These are phyloP conservation scores for Leishmania gerbilli DNA, from an alignment of 208 protist genomes.

Conservation along the genomic window DNA sequence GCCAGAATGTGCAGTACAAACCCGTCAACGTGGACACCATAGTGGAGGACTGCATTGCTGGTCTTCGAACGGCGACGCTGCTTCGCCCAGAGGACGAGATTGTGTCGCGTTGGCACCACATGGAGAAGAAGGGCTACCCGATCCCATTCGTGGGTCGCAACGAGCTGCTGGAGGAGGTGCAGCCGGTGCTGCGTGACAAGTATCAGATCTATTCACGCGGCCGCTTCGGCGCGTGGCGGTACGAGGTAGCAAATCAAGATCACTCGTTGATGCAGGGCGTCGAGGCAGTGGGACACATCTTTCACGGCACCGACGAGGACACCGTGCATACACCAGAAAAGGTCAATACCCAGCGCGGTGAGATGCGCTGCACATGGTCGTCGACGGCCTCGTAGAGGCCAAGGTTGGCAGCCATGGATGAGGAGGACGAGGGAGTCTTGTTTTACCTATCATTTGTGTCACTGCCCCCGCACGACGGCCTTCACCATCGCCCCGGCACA, in stretches of 20 bases:
- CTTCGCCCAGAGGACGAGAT: constrained; percentile 47
- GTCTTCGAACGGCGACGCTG: constrained; percentile 41
- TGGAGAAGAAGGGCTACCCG: constrained; percentile 76
- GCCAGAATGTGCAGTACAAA: constrained; percentile 25
- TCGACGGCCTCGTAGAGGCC: not conserved
- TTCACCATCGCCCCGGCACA: not conserved
- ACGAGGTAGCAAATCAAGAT: constrained; percentile 80
- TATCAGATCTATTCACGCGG: constrained; percentile 62
- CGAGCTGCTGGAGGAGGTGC: constrained; percentile 46
- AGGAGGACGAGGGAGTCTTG: not conserved
- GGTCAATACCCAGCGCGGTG: constrained; percentile 43
- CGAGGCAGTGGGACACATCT: constrained; percentile 44
- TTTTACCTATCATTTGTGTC: not conserved
- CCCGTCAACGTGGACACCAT: constrained; percentile 38
- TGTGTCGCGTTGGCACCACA: constrained; percentile 53
- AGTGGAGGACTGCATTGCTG: constrained; percentile 50
- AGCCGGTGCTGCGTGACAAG: constrained; percentile 34
- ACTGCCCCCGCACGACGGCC: not conserved
- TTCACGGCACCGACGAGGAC: constrained; percentile 22
- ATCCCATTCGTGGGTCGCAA: constrained; percentile 66
- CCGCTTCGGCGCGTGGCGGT: constrained; percentile 72
- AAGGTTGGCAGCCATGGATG: not conserved
- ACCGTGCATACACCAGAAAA: constrained; percentile 35
- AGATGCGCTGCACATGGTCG: constrained; percentile 31
- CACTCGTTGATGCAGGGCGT: constrained; percentile 74